Percentiles rank a stretch among this genome's conserved stretches.
Evolutionary conservation across 2,329 filamentous ascomycete species (phyloP).

Genomic region (Orbilia ellipsospora): DNA sequence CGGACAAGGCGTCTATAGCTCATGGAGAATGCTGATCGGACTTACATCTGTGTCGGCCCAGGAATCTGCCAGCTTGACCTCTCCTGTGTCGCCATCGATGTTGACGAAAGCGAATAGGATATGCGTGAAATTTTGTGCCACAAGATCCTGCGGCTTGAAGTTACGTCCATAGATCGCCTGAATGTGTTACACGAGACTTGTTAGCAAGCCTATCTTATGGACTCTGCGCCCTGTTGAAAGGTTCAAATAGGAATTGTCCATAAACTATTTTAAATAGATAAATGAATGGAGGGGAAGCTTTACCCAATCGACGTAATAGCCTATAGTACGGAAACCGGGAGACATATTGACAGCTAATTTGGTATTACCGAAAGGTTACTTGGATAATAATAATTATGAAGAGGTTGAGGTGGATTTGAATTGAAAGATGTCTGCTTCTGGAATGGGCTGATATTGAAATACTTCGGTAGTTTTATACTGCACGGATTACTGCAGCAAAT

Average conservation of each 20-base stretch:
- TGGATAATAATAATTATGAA: not conserved
- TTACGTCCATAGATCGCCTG: conserved; percentile 86
- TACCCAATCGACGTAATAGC: conserved; percentile 52
- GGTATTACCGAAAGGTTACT: not conserved
- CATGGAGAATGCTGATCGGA: not conserved
- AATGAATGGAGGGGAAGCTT: not conserved
- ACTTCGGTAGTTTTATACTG: not conserved
- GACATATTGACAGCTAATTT: conserved; percentile 2
- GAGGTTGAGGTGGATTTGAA: not conserved
- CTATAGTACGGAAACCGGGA: conserved; percentile 26
- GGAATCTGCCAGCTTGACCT: conserved; percentile 32
- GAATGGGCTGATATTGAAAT: not conserved
- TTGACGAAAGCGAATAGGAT: conserved; percentile 72
- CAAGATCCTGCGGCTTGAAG: conserved; percentile 84
- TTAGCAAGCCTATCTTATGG: conserved; percentile 13
- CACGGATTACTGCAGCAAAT: too few species aligned
- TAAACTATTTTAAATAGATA: not conserved
- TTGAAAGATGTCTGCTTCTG: not conserved
- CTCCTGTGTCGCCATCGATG: conserved; percentile 39
- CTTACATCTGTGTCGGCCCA: conserved; percentile 51
- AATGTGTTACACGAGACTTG: not conserved
- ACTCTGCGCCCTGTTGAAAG: not conserved
- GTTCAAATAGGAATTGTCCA: not conserved
- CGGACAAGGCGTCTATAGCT: too few species aligned
- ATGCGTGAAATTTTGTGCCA: conserved; percentile 83